phyloP scores from a whole-genome alignment of 768 basidiomycete genomes.

The Piloderma croceum region DNA sequence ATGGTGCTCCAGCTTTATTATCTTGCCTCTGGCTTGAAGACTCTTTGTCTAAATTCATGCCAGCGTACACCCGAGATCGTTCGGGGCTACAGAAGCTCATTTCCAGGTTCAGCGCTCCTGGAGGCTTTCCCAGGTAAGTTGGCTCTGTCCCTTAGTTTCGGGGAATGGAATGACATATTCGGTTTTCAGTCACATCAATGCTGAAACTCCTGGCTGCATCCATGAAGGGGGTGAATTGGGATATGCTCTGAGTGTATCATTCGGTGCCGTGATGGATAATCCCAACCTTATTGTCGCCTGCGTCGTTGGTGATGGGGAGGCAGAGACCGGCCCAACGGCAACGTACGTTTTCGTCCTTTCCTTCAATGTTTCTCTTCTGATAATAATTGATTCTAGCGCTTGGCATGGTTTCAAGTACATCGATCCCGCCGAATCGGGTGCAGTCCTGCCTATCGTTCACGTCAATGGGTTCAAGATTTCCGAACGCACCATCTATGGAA shows the following conservation, averaged over 20 bases:
- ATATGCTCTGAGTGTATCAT: conserved; percentile 80
- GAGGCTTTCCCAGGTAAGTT: conserved; percentile 73
- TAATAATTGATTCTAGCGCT: conserved; percentile 35
- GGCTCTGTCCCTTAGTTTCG: background rate
- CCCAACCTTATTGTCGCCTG: conserved; percentile 78
- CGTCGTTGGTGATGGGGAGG: conserved; percentile 86
- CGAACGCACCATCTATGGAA: conserved; percentile 83
- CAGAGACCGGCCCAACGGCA: conserved; percentile 76
- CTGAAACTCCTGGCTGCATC: conserved; percentile 83
- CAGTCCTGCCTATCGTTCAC: conserved; percentile 87
- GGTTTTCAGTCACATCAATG: conserved; percentile 57
- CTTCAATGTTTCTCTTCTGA: background rate
- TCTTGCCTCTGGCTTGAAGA: conserved; percentile 84
- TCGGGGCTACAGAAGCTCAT: conserved; percentile 64
- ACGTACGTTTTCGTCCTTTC: conserved; percentile 19
- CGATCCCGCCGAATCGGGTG: conserved; percentile 84
- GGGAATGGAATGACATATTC: conserved; percentile 3
- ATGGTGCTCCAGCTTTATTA: conserved; percentile 86
- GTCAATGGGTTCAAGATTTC: conserved; percentile 89
- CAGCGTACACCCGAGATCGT: conserved; percentile 50
- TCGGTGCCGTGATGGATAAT: conserved; percentile 89
- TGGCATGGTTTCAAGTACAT: conserved; percentile 90
- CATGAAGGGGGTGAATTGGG: conserved; percentile 92
- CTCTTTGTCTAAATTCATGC: conserved; percentile 54
- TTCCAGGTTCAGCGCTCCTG: conserved; percentile 70